phyloP scores from a whole-genome alignment of 176 grass and related monocot genomes.

The Lolium multiflorum region DNA sequence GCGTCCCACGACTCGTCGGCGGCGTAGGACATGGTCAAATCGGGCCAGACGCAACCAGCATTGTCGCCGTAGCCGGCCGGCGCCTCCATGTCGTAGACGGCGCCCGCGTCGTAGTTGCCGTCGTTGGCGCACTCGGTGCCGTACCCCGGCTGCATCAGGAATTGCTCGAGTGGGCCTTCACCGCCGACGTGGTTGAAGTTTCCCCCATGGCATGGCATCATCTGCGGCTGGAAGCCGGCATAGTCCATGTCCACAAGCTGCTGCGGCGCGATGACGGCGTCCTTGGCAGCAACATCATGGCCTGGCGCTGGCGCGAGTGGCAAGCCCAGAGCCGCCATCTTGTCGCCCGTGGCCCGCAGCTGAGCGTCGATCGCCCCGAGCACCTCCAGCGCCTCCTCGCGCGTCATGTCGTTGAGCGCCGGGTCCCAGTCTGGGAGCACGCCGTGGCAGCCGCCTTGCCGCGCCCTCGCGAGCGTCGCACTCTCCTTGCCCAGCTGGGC shows the following conservation, averaged over 20 bases:
- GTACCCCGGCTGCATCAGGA: background rate
- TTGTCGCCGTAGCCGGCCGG: background rate
- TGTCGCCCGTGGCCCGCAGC: background rate
- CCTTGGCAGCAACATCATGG: too few relatives aligned
- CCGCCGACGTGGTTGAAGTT: background rate
- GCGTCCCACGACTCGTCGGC: background rate
- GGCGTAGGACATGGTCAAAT: background rate
- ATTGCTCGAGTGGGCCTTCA: too few relatives aligned
- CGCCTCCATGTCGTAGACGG: background rate
- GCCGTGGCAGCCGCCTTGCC: background rate
- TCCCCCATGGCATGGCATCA: background rate
- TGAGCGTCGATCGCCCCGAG: slow-evolving; percentile 17
- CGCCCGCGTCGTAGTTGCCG: background rate
- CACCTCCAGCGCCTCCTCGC: background rate
- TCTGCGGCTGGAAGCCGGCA: background rate
- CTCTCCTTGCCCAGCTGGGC: background rate
- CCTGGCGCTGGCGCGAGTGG: background rate
- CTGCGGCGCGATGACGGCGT: background rate
- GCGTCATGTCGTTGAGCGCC: background rate
- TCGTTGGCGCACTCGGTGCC: background rate
- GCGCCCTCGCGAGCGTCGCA: slow-evolving; percentile 35
- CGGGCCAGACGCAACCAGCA: background rate
- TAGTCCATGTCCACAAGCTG: background rate
- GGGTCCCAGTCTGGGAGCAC: background rate
- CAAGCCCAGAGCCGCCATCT: background rate